Evolutionary conservation across 345 rosid species (phyloP), one percentile per base, ranked within the genome.

Genomic region (Luvunga scandens): DNA sequence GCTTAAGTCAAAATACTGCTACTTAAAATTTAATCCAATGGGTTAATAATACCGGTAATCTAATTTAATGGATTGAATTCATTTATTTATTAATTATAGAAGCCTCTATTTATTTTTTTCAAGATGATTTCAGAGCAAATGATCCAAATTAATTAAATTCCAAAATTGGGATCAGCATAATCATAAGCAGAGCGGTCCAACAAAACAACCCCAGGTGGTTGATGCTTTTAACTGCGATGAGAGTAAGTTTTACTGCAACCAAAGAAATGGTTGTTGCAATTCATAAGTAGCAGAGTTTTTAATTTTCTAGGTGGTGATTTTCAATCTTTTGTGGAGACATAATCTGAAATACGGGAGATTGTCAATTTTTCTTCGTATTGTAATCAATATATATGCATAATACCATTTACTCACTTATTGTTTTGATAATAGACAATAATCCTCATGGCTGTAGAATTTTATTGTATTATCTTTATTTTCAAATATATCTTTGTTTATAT

Each of bases 291-390:
- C 22, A 10, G 12, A 5, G 9, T 4, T 31, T 56, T 22, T 53
- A 33, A 72, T 9, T 31, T 72, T 72, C 13, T 72, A 30, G 75
- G 50, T 56, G 30, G 65, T 30, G 48, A 72, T 56, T 57, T 57
- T 57, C 25, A 21, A 57, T 1, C 7, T n/a, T 9, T 57, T 57
- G 25, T 57, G 12, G 62, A 57, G 3, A 57, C 14, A n/a, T 7
- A 7, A 57, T 9, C 3, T n/a, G 5, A 16, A 53, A 53, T 53
- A 53, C 0, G 1, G 1, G 14, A 45, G 4, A 13, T 45, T 12
- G 3, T 45, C 4, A 3, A 0, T 12, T 12, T 12, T 45, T 10
- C 4, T 12, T 12, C 1, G 0, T 45, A 45, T 3, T 13, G 1
- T 2, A 45, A 13, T 45, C 5, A 3, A 45, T 3, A 45, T 42